Base-by-base conservation (phyloP, 768 basidiomycete species). In the Tulasnella sp. region DNA sequence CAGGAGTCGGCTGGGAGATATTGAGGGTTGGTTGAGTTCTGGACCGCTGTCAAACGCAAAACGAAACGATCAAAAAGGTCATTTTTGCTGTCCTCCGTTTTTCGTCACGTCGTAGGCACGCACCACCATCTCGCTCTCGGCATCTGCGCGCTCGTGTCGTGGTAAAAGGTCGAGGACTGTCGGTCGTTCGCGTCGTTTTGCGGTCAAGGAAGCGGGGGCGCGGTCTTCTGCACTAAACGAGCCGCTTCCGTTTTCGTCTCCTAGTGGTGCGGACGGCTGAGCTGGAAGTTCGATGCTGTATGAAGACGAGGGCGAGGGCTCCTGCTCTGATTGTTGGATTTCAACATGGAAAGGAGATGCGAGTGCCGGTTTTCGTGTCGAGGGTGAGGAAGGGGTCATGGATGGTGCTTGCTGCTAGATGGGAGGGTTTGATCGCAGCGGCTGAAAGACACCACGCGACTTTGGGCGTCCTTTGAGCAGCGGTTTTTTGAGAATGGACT, bases 181-280 rank as follows among this genome's bases (percentile, higher is more conserved):
- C 23, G 75, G 75, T 76, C 75, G 51, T 61, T 76, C 75, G 48
- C 75, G 75, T 37, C 75, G 75, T 61, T 61, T 76, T 61, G 39
- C 71, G 29, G 61, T 29, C 5, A 26, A 23, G 61, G 61, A 29
- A 29, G 61, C 61, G 61, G 61, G 0, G 61, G 26, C 61, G 61
- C 61, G 61, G 61, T 67, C 61, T 67, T 67, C 61, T 67, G 61
- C 29, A 67, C 61, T 26, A 67, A 67, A 67, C 10, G 61, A 67
- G 61, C 61, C 61, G 61, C 61, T 67, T 67, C 61, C 61, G 61
- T 67, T 67, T 13, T 67, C 61, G 61, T 67, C 61, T 13, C 61
- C 61, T 67, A 67, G 61, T 67, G 32, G 61, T 67, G n/a, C 61
- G 13, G 29, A 26, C 2, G 29, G 26, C 11, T 67, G 26, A 67